Evolutionary conservation across 805 yeast genomes (phyloP).

Genomic region (Metschnikowia koreensis): DNA sequence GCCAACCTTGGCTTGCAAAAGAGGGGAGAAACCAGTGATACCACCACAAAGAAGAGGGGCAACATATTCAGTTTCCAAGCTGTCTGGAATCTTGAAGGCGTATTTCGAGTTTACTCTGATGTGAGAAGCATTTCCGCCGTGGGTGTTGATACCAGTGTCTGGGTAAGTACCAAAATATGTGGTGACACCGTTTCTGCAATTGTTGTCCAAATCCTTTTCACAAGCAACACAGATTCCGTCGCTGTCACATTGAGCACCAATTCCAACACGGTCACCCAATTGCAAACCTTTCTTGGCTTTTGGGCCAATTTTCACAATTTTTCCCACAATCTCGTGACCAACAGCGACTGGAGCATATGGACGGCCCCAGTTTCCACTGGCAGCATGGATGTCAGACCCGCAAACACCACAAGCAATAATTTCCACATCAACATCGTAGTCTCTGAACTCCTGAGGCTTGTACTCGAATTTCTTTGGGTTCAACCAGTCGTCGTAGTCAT

Average conservation of each 20-base stretch:
- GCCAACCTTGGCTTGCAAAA: conserved; percentile 18
- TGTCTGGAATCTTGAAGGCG: conserved; percentile 20
- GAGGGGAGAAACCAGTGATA: conserved; percentile 22
- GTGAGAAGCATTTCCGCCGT: conserved; percentile 20
- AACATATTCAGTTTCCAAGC: conserved; percentile 12
- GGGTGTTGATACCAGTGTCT: conserved; percentile 14
- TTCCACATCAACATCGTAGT: conserved; percentile 19
- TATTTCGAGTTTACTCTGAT: conserved; percentile 17
- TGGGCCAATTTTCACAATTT: conserved; percentile 18
- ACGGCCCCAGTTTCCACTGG: conserved; percentile 51
- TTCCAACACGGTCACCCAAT: conserved; percentile 76
- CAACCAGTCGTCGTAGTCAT: conserved; percentile 21
- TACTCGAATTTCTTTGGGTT: conserved; percentile 19
- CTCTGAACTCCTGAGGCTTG: conserved; percentile 19
- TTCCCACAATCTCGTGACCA: conserved; percentile 29
- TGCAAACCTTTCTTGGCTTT: conserved; percentile 32
- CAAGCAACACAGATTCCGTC: conserved; percentile 16
- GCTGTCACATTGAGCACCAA: conserved; percentile 60
- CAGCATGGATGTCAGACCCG: conserved; percentile 57
- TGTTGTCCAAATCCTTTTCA: conserved; percentile 10
- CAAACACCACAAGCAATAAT: conserved; percentile 38
- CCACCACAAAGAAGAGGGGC: conserved; percentile 25
- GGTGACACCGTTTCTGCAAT: conserved; percentile 14
- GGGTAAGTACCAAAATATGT: conserved; percentile 16
- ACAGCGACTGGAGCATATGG: conserved; percentile 22